Base-by-base conservation (phyloP, 1,284 basidiomycete genomes). In the Ceratorhiza oryzae-sativae region DNA sequence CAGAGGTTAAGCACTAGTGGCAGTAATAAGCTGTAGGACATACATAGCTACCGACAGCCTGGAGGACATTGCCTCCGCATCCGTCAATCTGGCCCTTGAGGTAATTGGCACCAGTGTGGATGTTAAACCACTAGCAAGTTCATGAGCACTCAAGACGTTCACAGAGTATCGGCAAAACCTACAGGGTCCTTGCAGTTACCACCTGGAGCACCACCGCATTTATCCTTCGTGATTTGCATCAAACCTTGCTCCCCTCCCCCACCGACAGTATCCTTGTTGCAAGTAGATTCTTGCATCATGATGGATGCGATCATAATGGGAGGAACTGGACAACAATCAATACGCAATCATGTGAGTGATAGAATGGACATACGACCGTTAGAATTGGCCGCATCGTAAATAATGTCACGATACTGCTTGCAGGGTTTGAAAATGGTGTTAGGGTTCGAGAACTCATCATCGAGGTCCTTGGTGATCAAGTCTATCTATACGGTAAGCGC, bases 221-320 rank as follows among this genome's bases (percentile, higher is more conserved):
- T 95, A 76, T 92, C 91, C 58, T 82, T 78, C n/a, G 90, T 91
- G 76, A 95, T 84, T 80, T 96, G 93, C 93, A 95, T 95, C 67
- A 86, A 75, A 49, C 93, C 94, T 76, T 91, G 88, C 79, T 95
- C 94, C 67, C 92, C 92, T 13, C 23, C 91, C 27, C 89, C 90
- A 72, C 94, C 94, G 53, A 88, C 83, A 4, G 85, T 86, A n/a
- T 81, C 73, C 1, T 89, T 85, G 75, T 90, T 88, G 83, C 94
- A 96, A 58, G 84, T 82, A 49, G 87, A 88, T 80, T 91, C 90
- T 79, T 91, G 89, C 88, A 96, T 90, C 42, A 93, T 93, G 75
- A 96, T 91, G 0, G 93, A 86, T 2, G 93, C 93, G 53, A 95
- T 80, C 76, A 96, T 82, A 78, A 94, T 91, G 1, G 92, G 78